Base-by-base conservation (phyloP, 371 early-diverging fungal species). In the Mucor lusitanicus region DNA sequence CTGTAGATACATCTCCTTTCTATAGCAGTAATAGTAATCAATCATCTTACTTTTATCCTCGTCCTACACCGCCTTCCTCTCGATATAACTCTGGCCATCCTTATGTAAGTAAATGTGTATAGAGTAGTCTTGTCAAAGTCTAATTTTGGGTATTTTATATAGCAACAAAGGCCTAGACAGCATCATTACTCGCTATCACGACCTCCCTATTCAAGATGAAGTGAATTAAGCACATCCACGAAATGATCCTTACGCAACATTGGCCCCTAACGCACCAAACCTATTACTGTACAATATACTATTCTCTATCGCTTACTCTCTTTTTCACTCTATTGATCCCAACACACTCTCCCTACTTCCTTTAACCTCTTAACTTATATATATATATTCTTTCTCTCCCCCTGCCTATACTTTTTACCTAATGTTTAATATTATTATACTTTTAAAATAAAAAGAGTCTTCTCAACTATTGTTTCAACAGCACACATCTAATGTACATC, bases 131-230 rank as follows among this genome's bases (percentile, higher is more conserved):
- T 56, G 4, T 44, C 58, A 37, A 37, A 37, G 0, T 37, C 13
- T 37, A 13, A 37, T 28, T 32, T 19, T 57, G 33, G 44, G 12
- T 15, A 33, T 59, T 44, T 55, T 55, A 55, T 55, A 55, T 55
- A 55, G 55, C 55, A 55, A n/a, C 55, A 55, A 30, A 55, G 55
- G 12, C n/a, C 55, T 17, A 55, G 55, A 39, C 61, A 67, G 39
- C 60, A 37, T 19, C 60, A 44, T 40, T 67, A 65, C 35, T 17
- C 53, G 23, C 19, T 50, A 39, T 40, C 67, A 61, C 37, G 62
- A 33, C 44, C 68, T 57, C 62, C 68, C 19, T 62, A 55, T 56
- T 67, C 61, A 30, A 46, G 62, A 61, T 67, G 46, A 67, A 33
- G 15, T 19, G 23, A 48, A 48, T 48, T 9, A 23, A 48, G 48